These are phyloP conservation scores for Cyathus striatus DNA, from an alignment of 768 basidiomycete species.

Conservation along the genomic window DNA sequence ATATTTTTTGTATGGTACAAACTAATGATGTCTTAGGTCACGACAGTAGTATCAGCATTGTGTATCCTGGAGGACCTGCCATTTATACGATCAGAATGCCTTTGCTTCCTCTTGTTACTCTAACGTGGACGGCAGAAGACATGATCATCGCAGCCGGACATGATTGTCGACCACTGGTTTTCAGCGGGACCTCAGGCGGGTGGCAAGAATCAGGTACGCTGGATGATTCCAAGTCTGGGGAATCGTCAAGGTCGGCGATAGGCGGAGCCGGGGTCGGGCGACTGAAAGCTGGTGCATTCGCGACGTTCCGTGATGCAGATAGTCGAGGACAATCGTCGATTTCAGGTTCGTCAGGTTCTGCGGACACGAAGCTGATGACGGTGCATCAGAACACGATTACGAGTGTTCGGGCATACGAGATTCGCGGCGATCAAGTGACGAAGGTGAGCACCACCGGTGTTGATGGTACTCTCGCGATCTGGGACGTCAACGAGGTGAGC, in stretches of 20 bases:
- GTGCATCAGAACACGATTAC: slow-evolving; percentile 99
- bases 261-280: slow-evolving; percentile 57
- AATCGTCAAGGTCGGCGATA: slow-evolving; percentile 35
- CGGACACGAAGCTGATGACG: slow-evolving; percentile 77
- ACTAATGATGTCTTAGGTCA: slow-evolving; percentile 55
- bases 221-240: slow-evolving; percentile 61
- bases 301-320: slow-evolving; percentile 90
- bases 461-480: slow-evolving; percentile 90
- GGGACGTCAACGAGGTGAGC: slow-evolving; percentile 66
- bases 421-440: slow-evolving; percentile 48
- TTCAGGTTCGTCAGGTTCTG: slow-evolving; percentile 18
- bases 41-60: slow-evolving; percentile 89
- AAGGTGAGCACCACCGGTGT: slow-evolving; percentile 90
- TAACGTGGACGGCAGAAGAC: slow-evolving; percentile 83
- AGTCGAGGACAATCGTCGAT: slow-evolving; percentile 53
- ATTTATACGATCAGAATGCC: slow-evolving; percentile 72
- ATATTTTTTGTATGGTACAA: not conserved
- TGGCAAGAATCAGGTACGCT: slow-evolving; percentile 82
- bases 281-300: slow-evolving; percentile 91
- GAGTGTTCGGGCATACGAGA: slow-evolving; percentile 75
- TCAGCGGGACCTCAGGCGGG: slow-evolving; percentile 66
- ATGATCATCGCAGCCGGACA: slow-evolving; percentile 90
- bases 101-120: slow-evolving; percentile 76
- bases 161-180: slow-evolving; percentile 93
- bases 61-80: slow-evolving; percentile 79